Evolutionary conservation across 1,284 basidiomycete genomes (phyloP), one percentile per base, ranked within the genome.

Genomic region (Moniliella sp.): DNA sequence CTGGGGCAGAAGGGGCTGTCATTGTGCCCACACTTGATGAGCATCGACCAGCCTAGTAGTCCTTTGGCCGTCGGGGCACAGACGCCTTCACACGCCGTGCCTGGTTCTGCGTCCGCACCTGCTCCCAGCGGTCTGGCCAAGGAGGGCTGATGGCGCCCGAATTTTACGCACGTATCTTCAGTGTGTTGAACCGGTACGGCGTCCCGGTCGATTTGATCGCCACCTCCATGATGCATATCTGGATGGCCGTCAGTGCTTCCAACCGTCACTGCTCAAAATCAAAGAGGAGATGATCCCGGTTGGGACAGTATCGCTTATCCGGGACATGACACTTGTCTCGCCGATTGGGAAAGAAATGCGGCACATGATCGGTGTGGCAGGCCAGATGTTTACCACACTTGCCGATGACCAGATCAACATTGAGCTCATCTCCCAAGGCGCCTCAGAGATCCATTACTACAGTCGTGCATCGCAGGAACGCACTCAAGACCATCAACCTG

Each of bases 361-460:
- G 47, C 75, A 93, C 49, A 76, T 83, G 71, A 79, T 97, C 44
- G 88, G 88, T 32, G 82, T 86, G 34, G 78, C 88, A 0, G 86
- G 86, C 10, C 69, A 78, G 43, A 97, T 94, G 88, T 97, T 97
- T 15, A 47, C 42, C 34, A 83, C 83, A 5, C 73, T 97, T 25
- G 86, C 83, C 1, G 78, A 84, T 46, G 84, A 82, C 16, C 76
- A 78, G 54, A 75, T 97, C 57, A 97, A 99, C 62, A 93, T 97
- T 51, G 88, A 97, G 66, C 94, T 94, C 88, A 94, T 99, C 64
- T 78, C 75, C 45, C 91, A 97, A 57, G 91, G 86, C 15, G 84
- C 88, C 19, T 86, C 78, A 61, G 88, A 99, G 67, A 94, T 97
- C 63, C 45, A 56, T 52, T 25, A 61, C 59, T 14, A 64, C 62